These are phyloP conservation scores for Pichia gijzeniarum DNA, from an alignment of 805 yeast species.

Conservation along the genomic window DNA sequence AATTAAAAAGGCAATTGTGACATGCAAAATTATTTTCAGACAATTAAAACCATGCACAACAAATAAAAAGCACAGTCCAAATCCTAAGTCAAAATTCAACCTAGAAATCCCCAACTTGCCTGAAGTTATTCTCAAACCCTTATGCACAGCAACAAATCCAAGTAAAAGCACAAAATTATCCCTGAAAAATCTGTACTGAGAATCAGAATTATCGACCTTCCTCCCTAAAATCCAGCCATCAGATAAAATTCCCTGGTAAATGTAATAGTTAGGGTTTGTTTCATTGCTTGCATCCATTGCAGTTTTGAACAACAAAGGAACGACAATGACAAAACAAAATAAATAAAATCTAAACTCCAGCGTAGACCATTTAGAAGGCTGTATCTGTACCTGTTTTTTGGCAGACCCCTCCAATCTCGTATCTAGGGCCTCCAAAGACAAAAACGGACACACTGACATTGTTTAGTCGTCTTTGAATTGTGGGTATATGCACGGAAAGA, in stretches of 20 bases:
- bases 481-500: too few relatives aligned
- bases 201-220: constrained; percentile 87
- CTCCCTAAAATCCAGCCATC: constrained; percentile 90
- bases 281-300: constrained; percentile 78
- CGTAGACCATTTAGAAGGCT: constrained; percentile 62
- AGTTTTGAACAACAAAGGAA: constrained; percentile 77
- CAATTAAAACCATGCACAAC: constrained; percentile 78
- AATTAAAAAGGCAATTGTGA: constrained; percentile 46
- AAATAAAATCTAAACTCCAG: constrained; percentile 68
- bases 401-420: constrained; percentile 41
- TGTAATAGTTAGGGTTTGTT: constrained; percentile 64
- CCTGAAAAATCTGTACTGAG: constrained; percentile 82
- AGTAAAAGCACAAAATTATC: constrained; percentile 63
- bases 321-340: constrained; percentile 54
- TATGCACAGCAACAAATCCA: constrained; percentile 52
- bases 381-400: constrained; percentile 28
- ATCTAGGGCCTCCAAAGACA: constrained; percentile 45
- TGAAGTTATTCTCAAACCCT: constrained; percentile 39
- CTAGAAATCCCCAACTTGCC: constrained; percentile 31
- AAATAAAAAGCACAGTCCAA: constrained; percentile 61
- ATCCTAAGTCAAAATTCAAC: constrained; percentile 60
- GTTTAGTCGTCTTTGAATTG: neutral
- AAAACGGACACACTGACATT: constrained; percentile 13
- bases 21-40: constrained; percentile 53
- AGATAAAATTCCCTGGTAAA: constrained; percentile 53